phyloP scores from a whole-genome alignment of 495 filamentous ascomycete genomes.

The Parathielavia appendiculata region DNA sequence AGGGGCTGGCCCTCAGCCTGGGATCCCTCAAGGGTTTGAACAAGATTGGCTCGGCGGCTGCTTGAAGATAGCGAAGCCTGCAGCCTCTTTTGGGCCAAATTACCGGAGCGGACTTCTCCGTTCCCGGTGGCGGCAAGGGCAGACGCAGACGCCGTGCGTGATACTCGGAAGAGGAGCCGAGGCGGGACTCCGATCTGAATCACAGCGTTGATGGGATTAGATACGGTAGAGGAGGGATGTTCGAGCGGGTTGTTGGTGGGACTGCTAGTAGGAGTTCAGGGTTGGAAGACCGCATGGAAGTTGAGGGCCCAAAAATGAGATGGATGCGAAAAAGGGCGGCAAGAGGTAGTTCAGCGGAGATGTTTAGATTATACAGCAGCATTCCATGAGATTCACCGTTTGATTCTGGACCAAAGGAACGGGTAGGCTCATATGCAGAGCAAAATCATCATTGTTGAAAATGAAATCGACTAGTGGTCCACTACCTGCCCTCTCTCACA shows the following conservation, averaged over 20 bases:
- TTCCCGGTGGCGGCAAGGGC: background rate
- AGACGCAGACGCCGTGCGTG: background rate
- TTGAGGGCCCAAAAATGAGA: background rate
- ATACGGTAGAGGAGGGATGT: background rate
- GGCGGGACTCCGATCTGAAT: too few species aligned
- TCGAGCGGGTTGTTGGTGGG: background rate
- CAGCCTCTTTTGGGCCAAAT: background rate
- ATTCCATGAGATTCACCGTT: background rate
- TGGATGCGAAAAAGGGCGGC: background rate
- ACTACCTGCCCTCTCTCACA: background rate
- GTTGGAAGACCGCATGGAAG: background rate
- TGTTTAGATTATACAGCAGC: slow-evolving; percentile 3
- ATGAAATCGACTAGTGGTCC: too few species aligned
- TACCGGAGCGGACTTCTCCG: too few species aligned
- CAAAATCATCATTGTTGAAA: too few species aligned
- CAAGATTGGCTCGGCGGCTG: slow-evolving; percentile 58
- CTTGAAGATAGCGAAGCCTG: slow-evolving; percentile 26
- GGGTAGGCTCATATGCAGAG: background rate
- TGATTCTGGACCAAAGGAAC: background rate
- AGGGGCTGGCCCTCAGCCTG: slow-evolving; percentile 89
- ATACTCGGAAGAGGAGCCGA: too few species aligned
- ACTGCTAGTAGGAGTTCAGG: background rate
- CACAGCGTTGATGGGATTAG: too few species aligned
- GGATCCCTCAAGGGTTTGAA: slow-evolving; percentile 94
- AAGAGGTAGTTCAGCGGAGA: background rate